Base-by-base conservation (phyloP, 108 stramenopile species). In the Aureococcus anophagefferens region DNA sequence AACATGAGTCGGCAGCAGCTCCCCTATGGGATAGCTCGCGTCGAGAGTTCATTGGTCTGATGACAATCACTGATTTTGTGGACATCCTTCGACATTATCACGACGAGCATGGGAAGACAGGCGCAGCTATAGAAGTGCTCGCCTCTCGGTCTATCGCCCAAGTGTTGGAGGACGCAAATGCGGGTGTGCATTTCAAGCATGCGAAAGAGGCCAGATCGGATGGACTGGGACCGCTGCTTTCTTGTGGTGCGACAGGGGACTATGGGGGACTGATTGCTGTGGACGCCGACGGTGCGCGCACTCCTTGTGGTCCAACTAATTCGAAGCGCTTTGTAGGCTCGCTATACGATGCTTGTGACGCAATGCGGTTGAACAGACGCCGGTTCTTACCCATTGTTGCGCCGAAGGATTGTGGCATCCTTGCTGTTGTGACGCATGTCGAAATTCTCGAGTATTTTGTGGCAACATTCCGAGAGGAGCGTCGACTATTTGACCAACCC, bases 11-110 rank as follows among this genome's bases (percentile, higher is more conserved):
- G 28, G 30, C 67, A 1, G 88, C 89, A 35, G 96, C 96, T 14
- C 96, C 96, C 9, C 78, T 97, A 46, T 97, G 96, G 96, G 94
- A 97, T 79, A 86, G 90, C 3, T 71, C 78, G 46, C 68, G 72
- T 33, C 89, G 92, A 46, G 83, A 90, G 68, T 94, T 97, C 71
- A 93, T 94, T 17, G 96, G 96, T 63, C 72, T 96, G 31, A 84
- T 97, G 72, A 94, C 93, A 32, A 91, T 94, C 3, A 92, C 94
- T 7, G 96, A 97, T 79, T 97, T 96, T 72, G 93, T 96, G 72
- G 92, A 95, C 75, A 91, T 95, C 62, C 71, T 97, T 32, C 85
- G 93, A 34, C 81, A 90, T 73, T 94, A 89, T 74, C 83, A 84
- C 40, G 64, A 76, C 29, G 88, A 88, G 17, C 51, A 25, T 16